Base-by-base conservation (phyloP, 2,329 filamentous ascomycete species). In the Pseudopyricularia cyperi region DNA sequence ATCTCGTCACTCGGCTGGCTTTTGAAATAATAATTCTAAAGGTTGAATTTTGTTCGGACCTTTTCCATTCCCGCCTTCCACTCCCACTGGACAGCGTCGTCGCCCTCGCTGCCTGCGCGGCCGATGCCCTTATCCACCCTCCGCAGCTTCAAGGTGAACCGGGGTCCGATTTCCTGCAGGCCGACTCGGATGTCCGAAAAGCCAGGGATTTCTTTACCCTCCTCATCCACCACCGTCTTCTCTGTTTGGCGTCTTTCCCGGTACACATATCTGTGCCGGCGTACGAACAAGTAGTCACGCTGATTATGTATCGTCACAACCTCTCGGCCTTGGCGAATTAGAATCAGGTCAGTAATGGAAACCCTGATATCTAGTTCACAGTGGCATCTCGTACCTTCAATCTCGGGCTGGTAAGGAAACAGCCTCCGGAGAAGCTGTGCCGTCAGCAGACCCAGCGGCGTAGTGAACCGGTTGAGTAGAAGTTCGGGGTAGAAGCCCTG, bases 21-120 rank as follows among this genome's bases (percentile, higher is more conserved):
- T 37, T n/a, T 12, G 5, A 50, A 4, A 3, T 33, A 26, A 22
- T 61, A 30, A 30, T 30, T 30, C 28, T 76, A 97, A 64, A 98
- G 73, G 68, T 94, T 93, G 72, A 97, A 98, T 65, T 88, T 83
- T 59, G 91, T 97, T 62, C 93, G 77, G 63, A 87, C 76, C 74
- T 96, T 96, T 72, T 98, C 93, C 84, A 93, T 94, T 64, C 83
- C 82, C 11, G 87, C 85, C 71, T 95, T 94, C 93, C 93, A 98
- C 65, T 96, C 81, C 91, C 93, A 97, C 63, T 95, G 87, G 59
- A 89, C 79, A 35, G 89, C 88, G 66, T 84, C 72, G 66, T 81
- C 73, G 73, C 87, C 79, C 55, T 82, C 75, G 59, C 80, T 83
- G 17, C 81, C 81, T 7, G 81, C 80, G 52, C 77, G 69, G 14